phyloP scores from a whole-genome alignment of 2,329 filamentous ascomycete species.

The Zarea fungicola region DNA sequence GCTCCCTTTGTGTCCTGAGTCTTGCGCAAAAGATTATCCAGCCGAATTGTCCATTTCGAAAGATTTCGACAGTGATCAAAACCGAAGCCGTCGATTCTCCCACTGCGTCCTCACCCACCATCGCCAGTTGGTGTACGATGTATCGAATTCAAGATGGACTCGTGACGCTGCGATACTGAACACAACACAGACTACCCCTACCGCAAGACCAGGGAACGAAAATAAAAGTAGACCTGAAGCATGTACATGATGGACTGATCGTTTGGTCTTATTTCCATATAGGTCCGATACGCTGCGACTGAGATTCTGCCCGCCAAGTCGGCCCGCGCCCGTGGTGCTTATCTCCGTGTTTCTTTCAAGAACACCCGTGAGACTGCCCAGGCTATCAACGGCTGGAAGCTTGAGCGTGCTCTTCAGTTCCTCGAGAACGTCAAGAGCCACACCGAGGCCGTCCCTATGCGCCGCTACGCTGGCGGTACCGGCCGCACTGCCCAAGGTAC shows the following conservation, averaged over 20 bases:
- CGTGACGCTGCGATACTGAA: constrained; percentile 1
- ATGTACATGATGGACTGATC: constrained; percentile 16
- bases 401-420: constrained; percentile 91
- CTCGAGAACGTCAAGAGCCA: constrained; percentile 97
- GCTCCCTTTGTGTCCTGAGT: constrained; percentile 19
- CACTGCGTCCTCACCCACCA: not conserved
- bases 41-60: constrained; percentile 16
- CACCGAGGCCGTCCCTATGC: constrained; percentile 97
- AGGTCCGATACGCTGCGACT: constrained; percentile 96
- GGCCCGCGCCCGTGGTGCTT: constrained; percentile 95
- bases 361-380: constrained; percentile 99
- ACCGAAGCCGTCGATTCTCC: not conserved
- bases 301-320: constrained; percentile 86
- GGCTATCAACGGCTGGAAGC: constrained; percentile 99
- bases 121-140: not conserved
- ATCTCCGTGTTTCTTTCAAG: constrained; percentile 99
- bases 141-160: constrained; percentile 8
- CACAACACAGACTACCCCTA: not conserved
- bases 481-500: constrained; percentile 97
- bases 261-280: constrained; percentile 18
- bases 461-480: constrained; percentile 92
- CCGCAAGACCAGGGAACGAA: not conserved
- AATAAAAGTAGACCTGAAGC: not conserved
- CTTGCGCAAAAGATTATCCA: not conserved
- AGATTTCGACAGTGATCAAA: constrained; percentile 13